Evolutionary conservation across 164 flowering plant species (phyloP), one percentile per base, ranked within the genome.

Genomic region (Macadamia tetraphylla): DNA sequence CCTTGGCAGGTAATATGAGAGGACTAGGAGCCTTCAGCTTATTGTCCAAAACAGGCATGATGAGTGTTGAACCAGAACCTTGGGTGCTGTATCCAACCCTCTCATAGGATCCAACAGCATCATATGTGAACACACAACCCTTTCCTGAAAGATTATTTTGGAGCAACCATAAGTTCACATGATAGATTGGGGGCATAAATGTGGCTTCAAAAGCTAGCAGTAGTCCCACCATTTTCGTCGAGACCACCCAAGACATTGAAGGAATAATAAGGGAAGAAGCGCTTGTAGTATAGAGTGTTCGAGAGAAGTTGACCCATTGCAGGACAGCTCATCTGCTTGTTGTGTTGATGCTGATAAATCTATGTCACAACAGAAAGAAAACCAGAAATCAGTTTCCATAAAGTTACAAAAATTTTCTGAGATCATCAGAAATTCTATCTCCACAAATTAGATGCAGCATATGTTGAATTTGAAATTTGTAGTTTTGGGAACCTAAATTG

Each of bases 281-380:
- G 89, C 63, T 94, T 94, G 85, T 86, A 94, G 80, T 94, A 94
- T n/a, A 94, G 87, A 29, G 99, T 94, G 77, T 92, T 94, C 7
- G 98, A 90, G 18, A 94, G 97, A 52, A 92, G 83, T 73, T 91
- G 98, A 64, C 84, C 98, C 98, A 95, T 92, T 43, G 91, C 99
- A 71, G 99, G 98, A 76, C 97, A 94, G 82, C 97, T 94, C 97
- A 94, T 89, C 75, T 94, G 99, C 79, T 94, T 94, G 81, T 89
- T 89, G 77, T 92, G 99, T 65, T 92, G 99, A 70, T 92, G 97
- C 73, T 90, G 99, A 78, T 94, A 94, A 32, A 76, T 80, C 99
- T 94, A 79, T 23, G 57, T 59, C 30, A 58, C 31, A 57, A 13
- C 13, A 43, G 49, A 69, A 60, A 68, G n/a, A 62, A 44, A 29